phyloP scores from a whole-genome alignment of 2,329 filamentous ascomycete genomes.

The Colletotrichum godetiae region DNA sequence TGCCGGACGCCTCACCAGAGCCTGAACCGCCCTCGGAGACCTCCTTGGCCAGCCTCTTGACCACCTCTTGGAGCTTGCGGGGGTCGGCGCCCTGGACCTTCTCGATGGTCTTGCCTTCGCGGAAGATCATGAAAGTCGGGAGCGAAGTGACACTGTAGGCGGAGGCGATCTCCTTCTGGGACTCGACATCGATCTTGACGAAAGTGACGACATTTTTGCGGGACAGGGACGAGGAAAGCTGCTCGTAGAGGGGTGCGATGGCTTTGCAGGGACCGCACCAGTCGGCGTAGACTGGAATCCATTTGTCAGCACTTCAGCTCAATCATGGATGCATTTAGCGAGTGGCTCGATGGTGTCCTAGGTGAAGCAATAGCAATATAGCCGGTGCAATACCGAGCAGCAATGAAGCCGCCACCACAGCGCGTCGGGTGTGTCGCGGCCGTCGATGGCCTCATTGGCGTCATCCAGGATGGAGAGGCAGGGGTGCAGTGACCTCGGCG shows the following conservation, averaged over 20 bases:
- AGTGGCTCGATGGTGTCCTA: background rate
- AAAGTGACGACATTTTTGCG: slow-evolving; percentile 82
- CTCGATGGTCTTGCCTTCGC: slow-evolving; percentile 73
- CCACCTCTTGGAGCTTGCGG: slow-evolving; percentile 74
- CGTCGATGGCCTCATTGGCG: background rate
- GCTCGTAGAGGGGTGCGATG: slow-evolving; percentile 86
- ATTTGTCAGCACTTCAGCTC: slow-evolving; percentile 41
- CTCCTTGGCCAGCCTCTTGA: slow-evolving; percentile 78
- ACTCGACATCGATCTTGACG: slow-evolving; percentile 86
- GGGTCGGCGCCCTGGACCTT: slow-evolving; percentile 81
- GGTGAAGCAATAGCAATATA: no score
- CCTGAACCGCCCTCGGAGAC: slow-evolving; percentile 59
- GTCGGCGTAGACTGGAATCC: slow-evolving; percentile 80
- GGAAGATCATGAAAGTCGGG: slow-evolving; percentile 93
- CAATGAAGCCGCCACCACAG: background rate
- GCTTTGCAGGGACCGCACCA: slow-evolving; percentile 88
- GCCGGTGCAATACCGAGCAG: background rate
- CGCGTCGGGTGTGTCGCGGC: no score
- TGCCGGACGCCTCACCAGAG: slow-evolving; percentile 53
- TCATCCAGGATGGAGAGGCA: slow-evolving; percentile 40
- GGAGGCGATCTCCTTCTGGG: slow-evolving; percentile 77
- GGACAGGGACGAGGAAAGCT: slow-evolving; percentile 77
- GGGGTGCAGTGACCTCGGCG: slow-evolving; percentile 34
- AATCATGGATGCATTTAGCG: background rate
- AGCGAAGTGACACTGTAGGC: slow-evolving; percentile 81